Evolutionary conservation across 208 protist species (phyloP).

Genomic region (Angomonas deanei): DNA sequence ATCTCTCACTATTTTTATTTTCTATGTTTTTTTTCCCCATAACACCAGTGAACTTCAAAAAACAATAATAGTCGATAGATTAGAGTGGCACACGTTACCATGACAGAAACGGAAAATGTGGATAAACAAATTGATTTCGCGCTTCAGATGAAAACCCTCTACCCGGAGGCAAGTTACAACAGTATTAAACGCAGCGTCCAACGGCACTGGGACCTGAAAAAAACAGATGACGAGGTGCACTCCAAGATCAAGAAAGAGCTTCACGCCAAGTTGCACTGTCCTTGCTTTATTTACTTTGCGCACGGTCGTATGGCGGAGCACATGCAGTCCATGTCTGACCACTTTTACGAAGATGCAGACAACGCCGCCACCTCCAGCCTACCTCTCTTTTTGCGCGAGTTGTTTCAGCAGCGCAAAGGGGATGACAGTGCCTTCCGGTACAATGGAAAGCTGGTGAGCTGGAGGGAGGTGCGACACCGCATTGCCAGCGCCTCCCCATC

Average conservation of each 20-base stretch:
- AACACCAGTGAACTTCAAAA: too few relatives aligned
- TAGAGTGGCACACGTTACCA: too few relatives aligned
- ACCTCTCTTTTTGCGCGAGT: not conserved
- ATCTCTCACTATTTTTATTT: too few relatives aligned
- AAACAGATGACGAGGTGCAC: not conserved
- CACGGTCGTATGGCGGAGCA: not conserved
- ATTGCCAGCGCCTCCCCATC: conserved; percentile 11
- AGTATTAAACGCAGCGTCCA: not conserved
- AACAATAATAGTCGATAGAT: too few relatives aligned
- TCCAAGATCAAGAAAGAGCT: not conserved
- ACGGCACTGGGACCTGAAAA: not conserved
- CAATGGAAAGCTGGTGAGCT: not conserved
- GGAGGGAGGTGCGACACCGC: not conserved
- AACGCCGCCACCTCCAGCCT: not conserved
- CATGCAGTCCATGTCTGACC: not conserved
- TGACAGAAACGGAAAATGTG: too few relatives aligned
- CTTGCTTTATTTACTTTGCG: not conserved
- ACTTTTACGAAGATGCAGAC: not conserved
- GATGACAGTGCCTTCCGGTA: not conserved
- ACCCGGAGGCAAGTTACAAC: too few relatives aligned
- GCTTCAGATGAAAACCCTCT: too few relatives aligned
- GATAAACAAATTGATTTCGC: too few relatives aligned
- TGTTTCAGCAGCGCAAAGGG: not conserved
- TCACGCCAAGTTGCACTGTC: not conserved
- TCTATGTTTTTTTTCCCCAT: too few relatives aligned